Conservation (phyloP, 2,329 filamentous ascomycete species). For the Sarocladiaceae sp. region DNA sequence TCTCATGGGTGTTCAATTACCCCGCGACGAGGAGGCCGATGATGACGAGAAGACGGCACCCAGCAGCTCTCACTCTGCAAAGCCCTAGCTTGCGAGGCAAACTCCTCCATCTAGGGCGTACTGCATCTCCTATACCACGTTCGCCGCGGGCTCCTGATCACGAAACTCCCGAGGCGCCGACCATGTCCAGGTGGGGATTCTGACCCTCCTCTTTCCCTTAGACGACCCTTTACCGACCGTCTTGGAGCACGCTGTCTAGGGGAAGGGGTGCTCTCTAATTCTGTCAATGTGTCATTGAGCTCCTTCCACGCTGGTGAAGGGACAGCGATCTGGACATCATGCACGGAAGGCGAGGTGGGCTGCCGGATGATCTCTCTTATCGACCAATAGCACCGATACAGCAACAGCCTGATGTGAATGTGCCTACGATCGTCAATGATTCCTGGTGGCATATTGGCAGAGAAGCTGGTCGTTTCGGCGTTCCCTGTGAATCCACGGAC, state of each 20-base stretch:
- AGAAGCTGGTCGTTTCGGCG: neutral
- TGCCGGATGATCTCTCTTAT: neutral
- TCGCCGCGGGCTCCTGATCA: neutral
- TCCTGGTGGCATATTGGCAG: neutral
- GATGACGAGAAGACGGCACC: constrained; percentile 19
- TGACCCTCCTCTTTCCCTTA: neutral
- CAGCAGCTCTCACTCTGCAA: neutral
- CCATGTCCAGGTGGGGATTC: neutral
- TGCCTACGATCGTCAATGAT: constrained; percentile 38
- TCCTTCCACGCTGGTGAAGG: constrained; percentile 41
- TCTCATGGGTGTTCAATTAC: constrained; percentile 78
- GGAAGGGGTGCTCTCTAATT: constrained; percentile 30
- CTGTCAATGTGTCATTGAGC: constrained; percentile 41
- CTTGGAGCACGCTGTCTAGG: neutral
- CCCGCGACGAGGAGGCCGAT: constrained; percentile 67
- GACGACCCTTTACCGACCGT: neutral
- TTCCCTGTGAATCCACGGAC: constrained; percentile 40
- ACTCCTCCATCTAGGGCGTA: constrained; percentile 5
- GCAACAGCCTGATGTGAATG: constrained; percentile 41
- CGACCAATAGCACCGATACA: constrained; percentile 51
- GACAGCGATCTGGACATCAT: neutral
- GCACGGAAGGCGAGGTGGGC: neutral
- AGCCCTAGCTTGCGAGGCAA: no score
- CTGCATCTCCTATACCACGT: neutral
- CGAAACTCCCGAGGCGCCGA: neutral